A percentile compares a stretch with the other conserved stretches of the same genome.
These are phyloP conservation scores for Chiua virens DNA, from an alignment of 768 basidiomycete species.

Conservation along the genomic window DNA sequence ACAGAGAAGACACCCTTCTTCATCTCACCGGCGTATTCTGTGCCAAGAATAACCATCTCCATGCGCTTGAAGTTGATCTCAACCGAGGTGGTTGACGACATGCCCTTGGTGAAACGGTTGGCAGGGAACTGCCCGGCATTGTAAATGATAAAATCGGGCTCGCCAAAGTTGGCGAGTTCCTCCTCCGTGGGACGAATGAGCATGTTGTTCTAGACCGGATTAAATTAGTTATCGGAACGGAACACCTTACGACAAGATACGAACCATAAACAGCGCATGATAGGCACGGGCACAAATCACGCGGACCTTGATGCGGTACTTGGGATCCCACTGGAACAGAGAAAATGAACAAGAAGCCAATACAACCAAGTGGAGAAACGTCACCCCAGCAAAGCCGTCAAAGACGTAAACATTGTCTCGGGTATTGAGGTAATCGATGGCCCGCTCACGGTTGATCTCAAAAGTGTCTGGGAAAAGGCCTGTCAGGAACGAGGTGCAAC, in stretches of 20 bases:
- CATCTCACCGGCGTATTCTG: conserved; percentile 99
- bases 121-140: conserved; percentile 99
- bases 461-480: conserved; percentile 73
- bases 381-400: conserved; percentile 88
- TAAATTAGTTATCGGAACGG: conserved; percentile 7
- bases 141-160: conserved; percentile 99
- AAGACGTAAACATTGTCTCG: conserved; percentile 98
- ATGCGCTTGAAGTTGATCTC: conserved; percentile 99
- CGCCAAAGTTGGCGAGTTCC: conserved; percentile 91
- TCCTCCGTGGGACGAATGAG: conserved; percentile 96
- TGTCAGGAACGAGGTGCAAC: background rate
- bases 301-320: conserved; percentile 99
- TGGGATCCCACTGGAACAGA: conserved; percentile 83
- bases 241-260: conserved; percentile 24
- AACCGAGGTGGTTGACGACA: conserved; percentile 98
- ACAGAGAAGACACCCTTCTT: conserved; percentile 99
- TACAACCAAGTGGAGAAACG: conserved; percentile 20
- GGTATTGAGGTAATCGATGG: conserved; percentile 98
- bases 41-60: conserved; percentile 99
- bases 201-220: conserved; percentile 88
- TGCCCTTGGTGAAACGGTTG: conserved; percentile 99
- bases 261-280: conserved; percentile 97
- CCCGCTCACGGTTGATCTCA: conserved; percentile 98
- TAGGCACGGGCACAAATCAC: conserved; percentile 98
- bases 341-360: background rate